A percentile compares a stretch with the other conserved stretches of the same genome.
These are phyloP conservation scores for Earliella scabrosa DNA, from an alignment of 1,284 basidiomycete genomes.

Conservation along the genomic window DNA sequence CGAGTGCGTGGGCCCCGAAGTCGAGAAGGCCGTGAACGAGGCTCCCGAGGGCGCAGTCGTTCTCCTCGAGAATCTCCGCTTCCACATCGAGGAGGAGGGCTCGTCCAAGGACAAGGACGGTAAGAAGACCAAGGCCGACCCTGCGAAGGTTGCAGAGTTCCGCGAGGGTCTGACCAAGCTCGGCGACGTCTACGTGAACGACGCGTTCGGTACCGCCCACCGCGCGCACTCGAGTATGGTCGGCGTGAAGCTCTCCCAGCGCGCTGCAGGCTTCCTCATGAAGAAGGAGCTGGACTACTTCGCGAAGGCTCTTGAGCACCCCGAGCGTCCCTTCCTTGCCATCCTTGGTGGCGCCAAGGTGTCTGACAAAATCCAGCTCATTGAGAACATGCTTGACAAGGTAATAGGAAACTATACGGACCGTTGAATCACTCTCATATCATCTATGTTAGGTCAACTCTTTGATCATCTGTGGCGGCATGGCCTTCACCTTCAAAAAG, in stretches of 20 bases:
- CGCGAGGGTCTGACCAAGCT: conserved; percentile 88
- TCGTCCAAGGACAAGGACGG: conserved; percentile 92
- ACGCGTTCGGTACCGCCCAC: conserved; percentile 98
- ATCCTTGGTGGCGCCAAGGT: conserved; percentile 99
- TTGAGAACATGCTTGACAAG: conserved; percentile 99
- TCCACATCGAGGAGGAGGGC: conserved; percentile 98
- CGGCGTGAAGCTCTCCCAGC: conserved; percentile 91
- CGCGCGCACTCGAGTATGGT: conserved; percentile 99
- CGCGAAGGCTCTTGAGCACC: conserved; percentile 94
- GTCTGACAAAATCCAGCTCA: conserved; percentile 98
- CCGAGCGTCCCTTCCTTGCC: conserved; percentile 95
- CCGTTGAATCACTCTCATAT: too few species aligned
- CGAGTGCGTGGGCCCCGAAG: conserved; percentile 88
- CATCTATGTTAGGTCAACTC: conserved; percentile 77
- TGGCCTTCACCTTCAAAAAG: conserved; percentile 99
- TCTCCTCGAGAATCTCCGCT: conserved; percentile 96
- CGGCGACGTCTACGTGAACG: conserved; percentile 98
- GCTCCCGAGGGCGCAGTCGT: conserved; percentile 83
- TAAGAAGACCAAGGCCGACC: conserved; percentile 92
- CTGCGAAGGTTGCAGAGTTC: conserved; percentile 84
- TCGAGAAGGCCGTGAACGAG: conserved; percentile 78
- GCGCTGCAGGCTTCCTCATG: conserved; percentile 95
- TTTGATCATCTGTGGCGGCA: conserved; percentile 96
- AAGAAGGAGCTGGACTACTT: conserved; percentile 99
- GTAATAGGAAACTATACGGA: too few species aligned